Evolutionary conservation across 2,329 filamentous ascomycete species (phyloP).

Genomic region (Hirsutella rhossiliensis): DNA sequence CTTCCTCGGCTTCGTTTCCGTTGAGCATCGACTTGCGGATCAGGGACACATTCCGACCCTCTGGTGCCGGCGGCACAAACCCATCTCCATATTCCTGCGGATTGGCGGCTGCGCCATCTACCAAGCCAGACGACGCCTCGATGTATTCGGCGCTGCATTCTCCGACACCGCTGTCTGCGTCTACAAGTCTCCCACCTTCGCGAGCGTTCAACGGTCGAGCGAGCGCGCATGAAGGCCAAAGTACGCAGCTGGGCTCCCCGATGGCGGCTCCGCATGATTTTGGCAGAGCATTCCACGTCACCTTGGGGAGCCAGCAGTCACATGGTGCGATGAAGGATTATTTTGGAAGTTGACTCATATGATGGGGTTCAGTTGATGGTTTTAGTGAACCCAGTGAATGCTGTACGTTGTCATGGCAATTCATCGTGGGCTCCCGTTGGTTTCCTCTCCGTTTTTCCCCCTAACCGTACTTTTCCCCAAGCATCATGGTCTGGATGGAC

Average conservation of each 20-base stretch:
- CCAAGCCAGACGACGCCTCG: slow-evolving; percentile 19
- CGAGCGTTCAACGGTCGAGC: neutral
- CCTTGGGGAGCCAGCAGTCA: slow-evolving; percentile 21
- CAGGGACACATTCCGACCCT: slow-evolving; percentile 21
- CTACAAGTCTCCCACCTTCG: slow-evolving; percentile 7
- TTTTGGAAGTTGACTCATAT: slow-evolving; percentile 24
- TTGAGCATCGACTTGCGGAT: slow-evolving; percentile 28
- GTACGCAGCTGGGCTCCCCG: slow-evolving; percentile 37
- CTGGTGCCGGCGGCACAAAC: slow-evolving; percentile 7
- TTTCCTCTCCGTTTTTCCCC: slow-evolving; percentile 26
- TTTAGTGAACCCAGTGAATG: too few relatives aligned
- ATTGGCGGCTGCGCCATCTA: slow-evolving; percentile 15
- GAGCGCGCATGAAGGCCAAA: neutral
- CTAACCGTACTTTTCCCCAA: too few relatives aligned
- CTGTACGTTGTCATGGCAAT: too few relatives aligned
- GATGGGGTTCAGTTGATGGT: neutral
- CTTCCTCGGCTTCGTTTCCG: slow-evolving; percentile 35
- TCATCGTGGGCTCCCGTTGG: too few relatives aligned
- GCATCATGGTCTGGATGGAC: too few relatives aligned
- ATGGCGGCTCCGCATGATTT: slow-evolving; percentile 42
- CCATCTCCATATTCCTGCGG: neutral
- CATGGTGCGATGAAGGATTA: slow-evolving; percentile 33
- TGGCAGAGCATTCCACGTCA: slow-evolving; percentile 32
- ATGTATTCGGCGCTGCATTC: neutral
- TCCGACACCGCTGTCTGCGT: slow-evolving; percentile 25